Evolutionary conservation across 305 asterid species (phyloP).

Genomic region (Caryopteris hybrid): DNA sequence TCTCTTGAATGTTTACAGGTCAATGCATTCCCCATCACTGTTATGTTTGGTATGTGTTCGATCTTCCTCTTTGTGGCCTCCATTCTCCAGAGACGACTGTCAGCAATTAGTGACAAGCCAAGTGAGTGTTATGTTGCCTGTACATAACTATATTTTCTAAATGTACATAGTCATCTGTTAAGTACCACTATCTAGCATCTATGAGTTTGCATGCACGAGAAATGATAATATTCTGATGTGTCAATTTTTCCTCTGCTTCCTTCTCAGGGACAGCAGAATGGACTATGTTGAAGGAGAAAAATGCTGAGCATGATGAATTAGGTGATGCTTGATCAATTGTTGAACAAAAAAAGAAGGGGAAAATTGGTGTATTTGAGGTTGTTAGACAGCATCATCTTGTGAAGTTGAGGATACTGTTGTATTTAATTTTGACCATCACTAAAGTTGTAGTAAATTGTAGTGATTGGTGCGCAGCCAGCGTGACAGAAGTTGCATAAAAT

Average conservation of each 20-base stretch:
- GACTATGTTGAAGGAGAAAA: slow-evolving; percentile 55
- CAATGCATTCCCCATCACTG: slow-evolving; percentile 84
- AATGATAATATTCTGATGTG: not conserved
- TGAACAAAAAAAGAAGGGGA: too few relatives aligned
- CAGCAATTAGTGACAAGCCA: slow-evolving; percentile 66
- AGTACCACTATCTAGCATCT: not conserved
- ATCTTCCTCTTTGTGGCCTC: slow-evolving; percentile 89
- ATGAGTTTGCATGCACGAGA: not conserved
- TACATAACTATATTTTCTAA: not conserved
- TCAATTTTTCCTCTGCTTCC: not conserved
- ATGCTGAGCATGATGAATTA: slow-evolving; percentile 41
- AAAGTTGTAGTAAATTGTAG: slow-evolving; percentile 1
- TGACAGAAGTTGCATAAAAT: not conserved
- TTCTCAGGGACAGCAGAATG: slow-evolving; percentile 69
- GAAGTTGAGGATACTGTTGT: slow-evolving; percentile 29
- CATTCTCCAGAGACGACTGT: slow-evolving; percentile 72
- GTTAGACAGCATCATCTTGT: slow-evolving; percentile 20
- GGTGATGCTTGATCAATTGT: slow-evolving; percentile 36
- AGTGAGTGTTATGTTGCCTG: slow-evolving; percentile 38
- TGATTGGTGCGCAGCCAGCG: too few relatives aligned
- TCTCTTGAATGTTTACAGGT: slow-evolving; percentile 40
- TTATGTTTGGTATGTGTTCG: slow-evolving; percentile 96
- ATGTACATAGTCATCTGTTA: not conserved
- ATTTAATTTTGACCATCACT: slow-evolving; percentile 17
- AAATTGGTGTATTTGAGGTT: too few relatives aligned